These are phyloP conservation scores for Bacidia gigantensis DNA, from an alignment of 495 filamentous ascomycete species.

Conservation along the genomic window DNA sequence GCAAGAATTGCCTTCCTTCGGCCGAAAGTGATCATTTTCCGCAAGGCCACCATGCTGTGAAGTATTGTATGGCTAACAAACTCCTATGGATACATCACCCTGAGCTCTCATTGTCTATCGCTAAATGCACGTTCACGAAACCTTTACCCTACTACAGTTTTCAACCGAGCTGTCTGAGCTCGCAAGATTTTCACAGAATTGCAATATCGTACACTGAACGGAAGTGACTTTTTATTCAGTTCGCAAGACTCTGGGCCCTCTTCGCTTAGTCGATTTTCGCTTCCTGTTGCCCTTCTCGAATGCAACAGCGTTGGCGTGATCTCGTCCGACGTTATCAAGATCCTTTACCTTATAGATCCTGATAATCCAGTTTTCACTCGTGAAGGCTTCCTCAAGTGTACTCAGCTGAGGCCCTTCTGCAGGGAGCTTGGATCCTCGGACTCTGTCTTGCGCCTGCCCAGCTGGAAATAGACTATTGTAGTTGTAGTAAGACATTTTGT, in stretches of 20 bases:
- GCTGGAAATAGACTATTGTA: slow-evolving; percentile 82
- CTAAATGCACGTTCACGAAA: too few relatives aligned
- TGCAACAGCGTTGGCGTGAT: slow-evolving; percentile 67
- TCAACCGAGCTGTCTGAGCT: too few relatives aligned
- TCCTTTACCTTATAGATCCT: slow-evolving; percentile 99
- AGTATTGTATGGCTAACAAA: too few relatives aligned
- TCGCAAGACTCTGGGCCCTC: slow-evolving; percentile 66
- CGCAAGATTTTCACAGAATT: not conserved
- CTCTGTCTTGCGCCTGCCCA: slow-evolving; percentile 84
- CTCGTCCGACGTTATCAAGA: slow-evolving; percentile 86
- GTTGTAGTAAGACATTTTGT: slow-evolving; percentile 99
- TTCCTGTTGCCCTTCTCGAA: slow-evolving; percentile 94
- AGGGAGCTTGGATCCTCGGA: slow-evolving; percentile 70
- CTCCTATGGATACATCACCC: too few relatives aligned
- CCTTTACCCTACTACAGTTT: too few relatives aligned
- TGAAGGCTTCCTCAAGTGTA: slow-evolving; percentile 92
- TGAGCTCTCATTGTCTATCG: too few relatives aligned
- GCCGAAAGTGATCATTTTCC: too few relatives aligned
- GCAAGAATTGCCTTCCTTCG: too few relatives aligned
- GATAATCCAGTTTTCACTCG: slow-evolving; percentile 99
- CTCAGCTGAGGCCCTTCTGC: slow-evolving; percentile 73
- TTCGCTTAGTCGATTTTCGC: slow-evolving; percentile 69
- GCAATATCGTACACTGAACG: slow-evolving; percentile 4
- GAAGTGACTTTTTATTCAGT: slow-evolving; percentile 49
- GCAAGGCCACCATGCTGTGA: too few relatives aligned